Evolutionary conservation across 768 basidiomycete species (phyloP), one percentile per base, ranked within the genome.

Genomic region (Cyclocybe cylindracea): DNA sequence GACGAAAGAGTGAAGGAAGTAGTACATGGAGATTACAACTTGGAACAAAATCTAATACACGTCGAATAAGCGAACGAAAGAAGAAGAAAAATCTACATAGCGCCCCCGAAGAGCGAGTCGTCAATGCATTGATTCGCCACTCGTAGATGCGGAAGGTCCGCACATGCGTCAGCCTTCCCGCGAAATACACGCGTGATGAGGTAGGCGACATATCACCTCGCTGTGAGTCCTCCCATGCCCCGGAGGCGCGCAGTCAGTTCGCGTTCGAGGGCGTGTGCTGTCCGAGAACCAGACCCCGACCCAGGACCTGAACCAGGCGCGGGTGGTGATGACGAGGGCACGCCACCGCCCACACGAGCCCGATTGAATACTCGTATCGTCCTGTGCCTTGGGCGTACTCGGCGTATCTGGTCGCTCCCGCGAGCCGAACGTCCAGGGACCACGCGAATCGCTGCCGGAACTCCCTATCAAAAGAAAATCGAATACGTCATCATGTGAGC

Each of bases 121-220:
- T 66, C 66, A 37, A 68, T 56, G n/a, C n/a, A n/a, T n/a, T n/a
- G n/a, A n/a, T n/a, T n/a, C n/a, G n/a, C n/a, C n/a, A n/a, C 44
- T 78, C 71, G 54, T 76, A 83, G 3, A 85, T 72, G 38, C 74
- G 72, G 58, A 85, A 74, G 2, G 75, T 78, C 35, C 83, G 78
- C 5, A 84, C 70, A 49, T 83, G 77, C 4, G 77, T 74, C 45
- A 82, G 69, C 24, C 80, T 7, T 73, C 54, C 18, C 55, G 50
- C 9, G 64, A 58, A 36, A 63, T 55, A 34, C 60, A 53, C 44
- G 66, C 57, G 55, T 55, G 48, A 43, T 29, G 39, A 47, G 11
- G 51, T 40, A 43, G 32, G 24, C n/a, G 49, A 40, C 10, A 41
- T 16, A 31, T 37, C 41, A 16, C 37, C n/a, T 5, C 42, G 31